Conservation (phyloP, 352 stramenopile genomes). For the Elongisporangium undulatum region DNA sequence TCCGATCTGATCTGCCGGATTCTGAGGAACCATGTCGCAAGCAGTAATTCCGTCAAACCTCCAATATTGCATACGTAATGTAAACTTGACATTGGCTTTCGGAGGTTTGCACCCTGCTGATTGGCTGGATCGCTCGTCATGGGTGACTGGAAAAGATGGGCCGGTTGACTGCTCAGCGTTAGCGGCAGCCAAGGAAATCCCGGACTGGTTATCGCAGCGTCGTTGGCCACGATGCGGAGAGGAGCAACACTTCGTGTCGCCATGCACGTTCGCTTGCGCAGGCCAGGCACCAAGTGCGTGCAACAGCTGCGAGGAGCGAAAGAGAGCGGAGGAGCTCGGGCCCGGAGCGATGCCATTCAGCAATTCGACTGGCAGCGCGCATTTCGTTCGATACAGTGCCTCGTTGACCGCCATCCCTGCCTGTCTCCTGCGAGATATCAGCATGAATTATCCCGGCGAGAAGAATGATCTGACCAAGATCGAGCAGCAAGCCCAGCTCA, state of each 20-base stretch:
- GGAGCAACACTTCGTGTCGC: not conserved
- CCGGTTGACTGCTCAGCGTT: not conserved
- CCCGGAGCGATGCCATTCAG: not conserved
- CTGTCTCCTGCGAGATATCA: not conserved
- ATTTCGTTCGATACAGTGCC: not conserved
- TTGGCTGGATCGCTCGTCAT: not conserved
- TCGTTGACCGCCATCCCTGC: not conserved
- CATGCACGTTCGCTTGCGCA: not conserved
- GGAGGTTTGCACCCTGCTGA: not conserved
- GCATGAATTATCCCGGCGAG: not conserved
- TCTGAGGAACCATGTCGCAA: not conserved
- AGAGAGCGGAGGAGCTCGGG: not conserved
- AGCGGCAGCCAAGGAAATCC: not conserved
- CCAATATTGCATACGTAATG: not conserved
- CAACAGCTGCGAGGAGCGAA: not conserved
- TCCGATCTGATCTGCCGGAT: not conserved
- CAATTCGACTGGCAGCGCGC: not conserved
- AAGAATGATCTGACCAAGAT: not conserved
- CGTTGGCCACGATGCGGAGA: not conserved
- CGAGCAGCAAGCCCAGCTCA: conserved; percentile 2
- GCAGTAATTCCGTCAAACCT: not conserved
- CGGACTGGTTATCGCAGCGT: not conserved
- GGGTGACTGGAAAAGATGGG: not conserved
- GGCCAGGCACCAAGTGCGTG: not conserved
- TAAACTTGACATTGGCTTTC: not conserved